Conservation (phyloP, 345 rosid species). For the Aquilaria yunnanensis region DNA sequence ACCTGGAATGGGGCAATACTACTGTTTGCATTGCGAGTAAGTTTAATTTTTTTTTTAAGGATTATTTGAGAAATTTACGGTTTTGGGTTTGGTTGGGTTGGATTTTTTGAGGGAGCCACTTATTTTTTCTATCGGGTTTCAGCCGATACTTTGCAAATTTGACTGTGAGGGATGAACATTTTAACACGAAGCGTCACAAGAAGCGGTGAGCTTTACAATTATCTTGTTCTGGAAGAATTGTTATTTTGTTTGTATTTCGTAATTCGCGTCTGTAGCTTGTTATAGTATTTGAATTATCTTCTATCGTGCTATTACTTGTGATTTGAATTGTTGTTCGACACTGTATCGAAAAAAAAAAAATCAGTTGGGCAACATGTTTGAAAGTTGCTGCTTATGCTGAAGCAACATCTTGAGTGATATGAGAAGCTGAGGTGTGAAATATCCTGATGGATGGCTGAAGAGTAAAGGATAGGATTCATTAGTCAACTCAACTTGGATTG, state of each 20-base stretch:
- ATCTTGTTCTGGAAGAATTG: neutral
- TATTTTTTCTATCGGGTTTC: slow-evolving; percentile 15
- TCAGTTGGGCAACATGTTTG: too few species aligned
- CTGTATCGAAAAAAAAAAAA: too few species aligned
- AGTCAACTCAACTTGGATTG: too few species aligned
- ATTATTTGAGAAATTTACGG: neutral
- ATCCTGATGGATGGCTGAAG: too few species aligned
- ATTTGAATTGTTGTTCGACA: too few species aligned
- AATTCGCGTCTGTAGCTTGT: neutral
- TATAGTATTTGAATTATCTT: neutral
- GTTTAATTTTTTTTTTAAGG: slow-evolving; percentile 10
- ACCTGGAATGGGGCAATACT: slow-evolving; percentile 98
- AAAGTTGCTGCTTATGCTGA: too few species aligned
- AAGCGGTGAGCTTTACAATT: slow-evolving; percentile 45
- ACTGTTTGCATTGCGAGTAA: slow-evolving; percentile 97
- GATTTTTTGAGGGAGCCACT: neutral
- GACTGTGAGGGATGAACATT: slow-evolving; percentile 70
- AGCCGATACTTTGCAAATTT: slow-evolving; percentile 79
- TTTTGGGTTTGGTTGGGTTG: neutral
- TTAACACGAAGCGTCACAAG: slow-evolving; percentile 86
- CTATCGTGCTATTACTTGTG: neutral
- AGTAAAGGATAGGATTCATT: too few species aligned
- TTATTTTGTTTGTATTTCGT: neutral
- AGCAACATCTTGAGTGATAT: too few species aligned
- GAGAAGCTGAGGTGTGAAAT: too few species aligned